Percentiles rank a stretch among this genome's conserved stretches.
Evolutionary conservation across 1,139 yeast genomes (phyloP).

Genomic region (Yamadazyma siamensis): DNA sequence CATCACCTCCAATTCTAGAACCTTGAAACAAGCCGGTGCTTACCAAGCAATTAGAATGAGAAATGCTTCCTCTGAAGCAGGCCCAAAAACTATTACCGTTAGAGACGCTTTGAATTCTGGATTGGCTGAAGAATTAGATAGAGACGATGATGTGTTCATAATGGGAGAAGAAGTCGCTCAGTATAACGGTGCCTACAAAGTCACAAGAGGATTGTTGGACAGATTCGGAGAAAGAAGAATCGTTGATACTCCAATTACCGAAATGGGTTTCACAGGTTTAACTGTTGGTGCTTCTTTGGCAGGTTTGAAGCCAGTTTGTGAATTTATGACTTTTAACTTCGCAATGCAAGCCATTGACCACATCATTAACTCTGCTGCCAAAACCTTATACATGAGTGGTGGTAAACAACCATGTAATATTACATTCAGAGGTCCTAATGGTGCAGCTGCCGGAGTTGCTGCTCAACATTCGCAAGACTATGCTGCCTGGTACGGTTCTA

Average conservation of each 20-base stretch:
- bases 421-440: constrained; percentile 98
- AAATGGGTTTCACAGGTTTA: constrained; percentile 98
- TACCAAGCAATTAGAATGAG: constrained; percentile 43
- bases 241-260: constrained; percentile 97
- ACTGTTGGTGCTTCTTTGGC: constrained; percentile 97
- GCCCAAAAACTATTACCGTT: constrained; percentile 74
- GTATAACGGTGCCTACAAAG: constrained; percentile 98
- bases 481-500: constrained; percentile 96
- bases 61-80: constrained; percentile 44
- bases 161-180: constrained; percentile 99
- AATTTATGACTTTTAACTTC: constrained; percentile 98
- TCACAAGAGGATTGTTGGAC: constrained; percentile 92
- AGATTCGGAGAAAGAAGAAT: constrained; percentile 96
- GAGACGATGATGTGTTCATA: constrained; percentile 88
- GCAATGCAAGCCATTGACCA: constrained; percentile 99
- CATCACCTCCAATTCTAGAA: constrained; percentile 9
- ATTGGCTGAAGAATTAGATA: constrained; percentile 95
- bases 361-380: constrained; percentile 96
- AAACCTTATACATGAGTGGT: constrained; percentile 98
- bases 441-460: constrained; percentile 99
- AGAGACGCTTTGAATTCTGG: constrained; percentile 97
- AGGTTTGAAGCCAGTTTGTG: constrained; percentile 95
- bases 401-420: constrained; percentile 97
- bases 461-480: constrained; percentile 99
- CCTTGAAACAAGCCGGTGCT: constrained; percentile 25